phyloP scores from a whole-genome alignment of 768 basidiomycete genomes.

The Kwoniella shandongensis region DNA sequence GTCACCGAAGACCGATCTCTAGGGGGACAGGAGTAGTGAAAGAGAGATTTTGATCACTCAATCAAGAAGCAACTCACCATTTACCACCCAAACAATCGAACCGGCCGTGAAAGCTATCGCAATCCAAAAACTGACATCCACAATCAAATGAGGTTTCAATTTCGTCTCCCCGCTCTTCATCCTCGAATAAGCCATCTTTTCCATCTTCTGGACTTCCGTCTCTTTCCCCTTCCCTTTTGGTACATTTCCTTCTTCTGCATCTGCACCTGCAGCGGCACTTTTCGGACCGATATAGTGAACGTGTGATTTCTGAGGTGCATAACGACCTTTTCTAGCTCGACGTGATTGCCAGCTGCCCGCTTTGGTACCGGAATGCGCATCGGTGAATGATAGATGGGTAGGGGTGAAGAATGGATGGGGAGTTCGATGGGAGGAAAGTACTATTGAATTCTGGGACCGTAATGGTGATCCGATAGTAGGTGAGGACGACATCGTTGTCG shows the following conservation, averaged over 20 bases:
- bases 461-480: too few relatives aligned
- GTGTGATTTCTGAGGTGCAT: slow-evolving; percentile 22
- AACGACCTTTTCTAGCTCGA: slow-evolving; percentile 44
- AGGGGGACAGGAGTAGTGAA: not conserved
- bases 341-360: slow-evolving; percentile 31
- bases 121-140: slow-evolving; percentile 49
- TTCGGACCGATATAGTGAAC: slow-evolving; percentile 20
- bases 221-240: not conserved
- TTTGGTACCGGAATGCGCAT: slow-evolving; percentile 8
- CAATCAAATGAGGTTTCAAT: slow-evolving; percentile 39
- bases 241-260: not conserved
- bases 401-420: slow-evolving; percentile 26
- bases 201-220: slow-evolving; percentile 10
- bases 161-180: slow-evolving; percentile 21
- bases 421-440: slow-evolving; percentile 14
- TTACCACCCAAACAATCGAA: slow-evolving; percentile 61
- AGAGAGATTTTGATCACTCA: not conserved
- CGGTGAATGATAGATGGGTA: slow-evolving; percentile 19
- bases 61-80: slow-evolving; percentile 49
- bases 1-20: not conserved
- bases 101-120: slow-evolving; percentile 56
- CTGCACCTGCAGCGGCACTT: not conserved
- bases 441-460: too few relatives aligned
- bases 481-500: too few relatives aligned
- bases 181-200: slow-evolving; percentile 14